Base-by-base conservation (phyloP, 768 basidiomycete species). In the Nevesoporus exiguus region DNA sequence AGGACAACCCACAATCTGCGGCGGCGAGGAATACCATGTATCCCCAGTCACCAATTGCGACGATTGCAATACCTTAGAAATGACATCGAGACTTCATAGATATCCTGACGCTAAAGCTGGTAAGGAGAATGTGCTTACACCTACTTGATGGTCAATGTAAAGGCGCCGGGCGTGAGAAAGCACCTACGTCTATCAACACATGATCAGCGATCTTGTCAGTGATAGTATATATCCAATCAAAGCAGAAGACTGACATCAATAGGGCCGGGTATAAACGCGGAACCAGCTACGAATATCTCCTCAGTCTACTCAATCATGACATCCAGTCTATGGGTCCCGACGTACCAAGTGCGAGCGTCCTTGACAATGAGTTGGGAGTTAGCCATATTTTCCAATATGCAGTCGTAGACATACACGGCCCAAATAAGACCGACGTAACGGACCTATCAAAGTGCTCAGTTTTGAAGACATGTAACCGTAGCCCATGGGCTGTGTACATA, bases 401-500 rank as follows among this genome's bases (percentile, higher is more conserved):
- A 30, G 15, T 4, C 0, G 10, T 21, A 33, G 7, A 51, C 61
- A 1, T 42, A 64, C 61, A 51, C 17, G 10, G 31, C 29, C 51
- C 54, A 54, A 37, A 49, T 52, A 36, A 62, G 25, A 25, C 61
- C 58, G 0, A 37, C 4, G 22, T 60, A 63, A 33, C 62, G 61
- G n/a, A 64, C 44, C 61, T 63, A 15, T 40, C 3, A 3, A 15
- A 21, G 14, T 0, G 5, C 3, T 43, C 10, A 45, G 36, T 29
- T 48, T 22, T 6, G 6, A 33, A 41, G 13, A 9, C 14, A n/a
- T 37, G 25, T 24, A 13, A 1, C 7, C 27, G 27, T 29, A 8
- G 5, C 31, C 13, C 34, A n/a, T n/a, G 34, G 5, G 15, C 10
- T 17, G 19, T 9, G 21, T n/a, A 51, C 62, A 9, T 24, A 63